Base-by-base conservation (phyloP, 2,329 filamentous ascomycete genomes). In the Trichoderma simmonsii region DNA sequence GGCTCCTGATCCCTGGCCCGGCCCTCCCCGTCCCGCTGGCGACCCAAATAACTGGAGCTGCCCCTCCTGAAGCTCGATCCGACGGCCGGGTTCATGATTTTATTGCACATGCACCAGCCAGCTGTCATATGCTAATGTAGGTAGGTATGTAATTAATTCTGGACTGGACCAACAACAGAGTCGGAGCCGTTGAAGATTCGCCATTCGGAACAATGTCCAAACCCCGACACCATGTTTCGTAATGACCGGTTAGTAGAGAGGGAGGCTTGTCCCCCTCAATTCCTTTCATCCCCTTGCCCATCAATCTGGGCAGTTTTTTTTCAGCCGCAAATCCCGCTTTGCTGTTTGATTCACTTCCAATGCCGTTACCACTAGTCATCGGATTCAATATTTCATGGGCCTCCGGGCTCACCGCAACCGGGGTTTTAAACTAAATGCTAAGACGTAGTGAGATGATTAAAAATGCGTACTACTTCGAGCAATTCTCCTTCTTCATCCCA, bases 11-110 rank as follows among this genome's bases (percentile, higher is more conserved):
- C 21, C 59, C 60, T 62, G 60, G 68, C 60, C 43, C 68, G 68
- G 67, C 43, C 60, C 68, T 63, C 34, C 36, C 66, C 54, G 66
- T 57, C 28, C 65, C 28, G 56, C 66, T 61, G 28, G 51, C 64
- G 64, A 39, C 28, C 21, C 65, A 39, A 28, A 28, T 21, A 65
- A 24, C 18, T 65, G 43, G 62, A 54, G 62, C 62, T 54, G 62
- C 62, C 62, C 63, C 43, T 36, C 63, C 24, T 59, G 65, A 43
- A 59, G 65, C 48, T 67, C 21, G 32, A 36, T 51, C 43, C 18
- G 43, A 51, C 8, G 18, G 43, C 48, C 48, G 21, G 21, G 48
- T 54, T 54, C 4, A 5, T 54, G 48, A 51, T 24, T 54, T 51
- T 24, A 24, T 24, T 24, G 8, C 21, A 54, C 9, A 51, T 51